A percentile compares a stretch with the other conserved stretches of the same genome.
Conservation (phyloP, 73 alveolate species). For the Blepharisma japonicum region DNA sequence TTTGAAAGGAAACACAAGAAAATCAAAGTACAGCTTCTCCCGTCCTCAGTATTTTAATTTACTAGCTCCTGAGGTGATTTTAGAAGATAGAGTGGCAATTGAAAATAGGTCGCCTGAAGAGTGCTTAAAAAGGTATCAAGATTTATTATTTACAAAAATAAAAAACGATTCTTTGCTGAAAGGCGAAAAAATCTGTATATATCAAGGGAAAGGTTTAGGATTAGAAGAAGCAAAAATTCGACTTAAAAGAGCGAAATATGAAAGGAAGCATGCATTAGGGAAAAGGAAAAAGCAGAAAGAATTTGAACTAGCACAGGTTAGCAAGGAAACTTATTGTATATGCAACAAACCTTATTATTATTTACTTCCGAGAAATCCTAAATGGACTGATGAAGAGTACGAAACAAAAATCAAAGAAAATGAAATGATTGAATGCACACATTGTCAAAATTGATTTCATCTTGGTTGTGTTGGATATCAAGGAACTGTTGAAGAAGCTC, state of each 20-base stretch:
- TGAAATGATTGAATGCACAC: conserved; percentile 34
- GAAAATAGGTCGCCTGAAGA: not conserved
- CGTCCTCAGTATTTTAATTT: not conserved
- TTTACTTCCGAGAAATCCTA: conserved; percentile 9
- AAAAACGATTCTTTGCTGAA: not conserved
- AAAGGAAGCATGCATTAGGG: too few relatives aligned
- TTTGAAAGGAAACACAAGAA: conserved; percentile 1
- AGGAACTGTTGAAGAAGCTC: conserved; percentile 25
- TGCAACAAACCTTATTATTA: conserved; percentile 31
- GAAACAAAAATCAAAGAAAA: conserved; percentile 23
- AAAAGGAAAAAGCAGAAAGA: too few relatives aligned
- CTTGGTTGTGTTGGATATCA: conserved; percentile 21
- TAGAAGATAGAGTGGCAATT: not conserved
- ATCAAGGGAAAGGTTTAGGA: not conserved
- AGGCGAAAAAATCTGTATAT: not conserved
- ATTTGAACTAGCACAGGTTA: not conserved
- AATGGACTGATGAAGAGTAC: conserved; percentile 21
- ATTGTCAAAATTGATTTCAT: conserved; percentile 31
- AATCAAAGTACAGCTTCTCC: not conserved
- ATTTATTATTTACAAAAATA: not conserved
- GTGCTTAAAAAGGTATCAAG: conserved; percentile 9
- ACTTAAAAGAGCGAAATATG: too few relatives aligned
- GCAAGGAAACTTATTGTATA: conserved; percentile 20
- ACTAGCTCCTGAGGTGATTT: not conserved
- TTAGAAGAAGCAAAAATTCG: too few relatives aligned